phyloP scores from a whole-genome alignment of 2,329 filamentous ascomycete species.

The Whalleya microplaca region DNA sequence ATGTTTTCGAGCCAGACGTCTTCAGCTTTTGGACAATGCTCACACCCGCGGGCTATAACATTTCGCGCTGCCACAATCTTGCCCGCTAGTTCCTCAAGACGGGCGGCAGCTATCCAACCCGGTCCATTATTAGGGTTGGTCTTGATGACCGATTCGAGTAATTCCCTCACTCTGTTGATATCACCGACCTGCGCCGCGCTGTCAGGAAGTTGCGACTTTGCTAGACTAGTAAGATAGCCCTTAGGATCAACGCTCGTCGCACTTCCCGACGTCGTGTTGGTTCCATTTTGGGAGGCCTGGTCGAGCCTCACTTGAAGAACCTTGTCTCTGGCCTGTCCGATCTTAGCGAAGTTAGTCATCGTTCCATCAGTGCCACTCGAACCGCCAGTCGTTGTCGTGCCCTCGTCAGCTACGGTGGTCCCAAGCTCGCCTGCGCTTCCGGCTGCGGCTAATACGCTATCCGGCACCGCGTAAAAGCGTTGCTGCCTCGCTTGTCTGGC shows the following conservation, averaged over 20 bases:
- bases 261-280: slow-evolving; percentile 73
- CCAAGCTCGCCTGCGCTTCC: slow-evolving; percentile 80
- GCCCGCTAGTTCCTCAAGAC: slow-evolving; percentile 89
- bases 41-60: slow-evolving; percentile 84
- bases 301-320: slow-evolving; percentile 93
- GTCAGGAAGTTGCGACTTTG: slow-evolving; percentile 78
- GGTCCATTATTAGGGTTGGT: slow-evolving; percentile 94
- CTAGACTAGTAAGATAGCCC: slow-evolving; percentile 91
- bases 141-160: slow-evolving; percentile 96
- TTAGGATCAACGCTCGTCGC: slow-evolving; percentile 92
- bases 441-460: slow-evolving; percentile 90
- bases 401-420: slow-evolving; percentile 86
- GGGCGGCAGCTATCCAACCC: slow-evolving; percentile 93
- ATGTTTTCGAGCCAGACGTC: slow-evolving; percentile 98
- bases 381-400: slow-evolving; percentile 50
- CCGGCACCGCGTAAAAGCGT: slow-evolving; percentile 93
- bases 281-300: slow-evolving; percentile 75
- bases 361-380: slow-evolving; percentile 72
- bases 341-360: slow-evolving; percentile 97
- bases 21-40: slow-evolving; percentile 90
- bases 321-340: slow-evolving; percentile 94
- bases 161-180: slow-evolving; percentile 87
- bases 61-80: slow-evolving; percentile 89
- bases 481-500: slow-evolving; percentile 81
- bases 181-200: slow-evolving; percentile 87